phyloP scores from a whole-genome alignment of 1,139 yeast genomes.

The Pichia norvegensis region DNA sequence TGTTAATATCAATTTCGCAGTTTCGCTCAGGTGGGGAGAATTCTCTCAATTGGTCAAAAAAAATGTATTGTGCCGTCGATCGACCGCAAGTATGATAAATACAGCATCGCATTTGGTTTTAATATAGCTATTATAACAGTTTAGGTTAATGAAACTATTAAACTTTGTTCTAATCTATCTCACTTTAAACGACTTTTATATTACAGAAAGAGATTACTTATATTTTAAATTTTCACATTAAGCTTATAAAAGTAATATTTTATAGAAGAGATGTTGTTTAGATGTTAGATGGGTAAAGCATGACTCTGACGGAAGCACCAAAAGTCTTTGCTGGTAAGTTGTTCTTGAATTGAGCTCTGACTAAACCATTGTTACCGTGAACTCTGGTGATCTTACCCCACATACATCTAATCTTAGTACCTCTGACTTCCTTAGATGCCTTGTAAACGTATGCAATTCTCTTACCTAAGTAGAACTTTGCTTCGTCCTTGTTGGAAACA shows the following conservation, averaged over 20 bases:
- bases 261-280: constrained; percentile 36
- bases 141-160: no score
- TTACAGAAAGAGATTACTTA: not conserved
- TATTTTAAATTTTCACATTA: constrained; percentile 10
- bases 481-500: constrained; percentile 84
- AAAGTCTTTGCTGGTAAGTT: constrained; percentile 99
- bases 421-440: constrained; percentile 96
- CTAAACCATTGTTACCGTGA: constrained; percentile 98
- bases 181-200: no score
- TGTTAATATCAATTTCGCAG: not conserved
- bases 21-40: not conserved
- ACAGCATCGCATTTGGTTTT: no score
- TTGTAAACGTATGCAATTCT: constrained; percentile 99
- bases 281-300: constrained; percentile 99
- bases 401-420: constrained; percentile 98
- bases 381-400: constrained; percentile 99
- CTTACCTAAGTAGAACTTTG: constrained; percentile 99
- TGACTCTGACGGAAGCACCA: constrained; percentile 99
- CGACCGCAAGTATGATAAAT: no score
- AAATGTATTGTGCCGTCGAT: not conserved
- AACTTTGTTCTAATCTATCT: not conserved
- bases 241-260: constrained; percentile 15
- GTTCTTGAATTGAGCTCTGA: constrained; percentile 98
- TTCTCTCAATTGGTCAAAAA: not conserved
- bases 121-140: no score